These are phyloP conservation scores for Ramalina intermedia DNA, from an alignment of 495 filamentous ascomycete species.

Conservation along the genomic window DNA sequence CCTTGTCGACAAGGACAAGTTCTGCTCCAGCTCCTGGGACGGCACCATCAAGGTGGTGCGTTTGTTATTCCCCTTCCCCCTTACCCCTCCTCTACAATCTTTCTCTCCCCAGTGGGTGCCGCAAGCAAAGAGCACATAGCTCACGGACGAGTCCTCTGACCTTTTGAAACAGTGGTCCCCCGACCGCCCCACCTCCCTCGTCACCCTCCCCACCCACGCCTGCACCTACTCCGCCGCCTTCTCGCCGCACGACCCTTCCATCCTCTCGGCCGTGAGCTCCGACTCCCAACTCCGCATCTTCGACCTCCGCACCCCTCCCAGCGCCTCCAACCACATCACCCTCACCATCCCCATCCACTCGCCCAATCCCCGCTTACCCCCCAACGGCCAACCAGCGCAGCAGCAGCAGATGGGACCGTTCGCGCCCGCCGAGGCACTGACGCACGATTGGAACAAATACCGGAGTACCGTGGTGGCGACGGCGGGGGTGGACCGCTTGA, in stretches of 20 bases:
- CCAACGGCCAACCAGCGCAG: slow-evolving; percentile 20
- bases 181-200: slow-evolving; percentile 49
- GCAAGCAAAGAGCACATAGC: neutral
- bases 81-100: neutral
- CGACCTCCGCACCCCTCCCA: slow-evolving; percentile 72
- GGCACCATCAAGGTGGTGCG: slow-evolving; percentile 73
- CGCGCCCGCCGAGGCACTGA: slow-evolving; percentile 65
- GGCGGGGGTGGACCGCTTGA: slow-evolving; percentile 73
- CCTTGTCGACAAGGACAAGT: slow-evolving; percentile 74
- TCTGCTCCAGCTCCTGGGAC: slow-evolving; percentile 85
- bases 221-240: slow-evolving; percentile 85
- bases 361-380: slow-evolving; percentile 25
- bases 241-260: slow-evolving; percentile 59
- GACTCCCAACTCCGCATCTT: slow-evolving; percentile 81
- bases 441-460: slow-evolving; percentile 99
- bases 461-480: slow-evolving; percentile 66
- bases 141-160: neutral
- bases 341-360: slow-evolving; percentile 65
- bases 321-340: slow-evolving; percentile 68
- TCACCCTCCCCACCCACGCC: slow-evolving; percentile 73
- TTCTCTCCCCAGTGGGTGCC: neutral
- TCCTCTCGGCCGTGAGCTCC: slow-evolving; percentile 68
- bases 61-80: slow-evolving; percentile 1
- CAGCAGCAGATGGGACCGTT: slow-evolving; percentile 19
- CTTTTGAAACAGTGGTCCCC: slow-evolving; percentile 54